Conservation (phyloP, 176 grass and related monocot species). For the Typha latifolia region DNA sequence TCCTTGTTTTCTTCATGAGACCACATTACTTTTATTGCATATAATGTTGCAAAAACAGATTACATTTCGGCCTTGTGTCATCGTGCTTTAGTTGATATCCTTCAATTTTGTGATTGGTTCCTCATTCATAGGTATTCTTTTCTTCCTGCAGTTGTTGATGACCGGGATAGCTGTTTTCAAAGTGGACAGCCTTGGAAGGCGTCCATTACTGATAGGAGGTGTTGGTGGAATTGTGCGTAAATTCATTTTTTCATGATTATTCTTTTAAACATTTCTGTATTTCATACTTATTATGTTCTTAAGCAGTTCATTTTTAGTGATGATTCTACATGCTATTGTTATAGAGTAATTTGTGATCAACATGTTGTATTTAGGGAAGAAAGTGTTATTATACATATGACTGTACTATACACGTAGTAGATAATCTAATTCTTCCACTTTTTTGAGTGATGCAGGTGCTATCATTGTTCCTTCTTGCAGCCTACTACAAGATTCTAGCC, state of each 20-base stretch:
- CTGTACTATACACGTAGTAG: neutral
- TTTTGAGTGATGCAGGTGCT: slow-evolving; percentile 49
- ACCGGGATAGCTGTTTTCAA: slow-evolving; percentile 78
- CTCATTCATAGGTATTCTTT: slow-evolving; percentile 14
- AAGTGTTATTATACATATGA: neutral
- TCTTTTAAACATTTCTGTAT: neutral
- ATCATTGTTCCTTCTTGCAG: slow-evolving; percentile 76
- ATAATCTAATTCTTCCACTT: neutral
- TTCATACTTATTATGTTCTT: no score
- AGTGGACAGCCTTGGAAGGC: slow-evolving; percentile 73
- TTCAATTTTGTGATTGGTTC: no score
- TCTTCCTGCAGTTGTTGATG: slow-evolving; percentile 62
- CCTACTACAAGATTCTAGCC: slow-evolving; percentile 85
- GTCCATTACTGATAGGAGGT: slow-evolving; percentile 82
- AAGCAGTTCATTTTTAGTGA: no score
- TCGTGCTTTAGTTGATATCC: no score
- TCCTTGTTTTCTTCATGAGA: no score
- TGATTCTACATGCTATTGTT: no score
- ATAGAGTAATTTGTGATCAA: no score
- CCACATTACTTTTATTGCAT: no score
- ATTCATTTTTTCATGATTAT: neutral
- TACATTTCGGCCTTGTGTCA: no score
- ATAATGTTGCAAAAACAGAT: no score
- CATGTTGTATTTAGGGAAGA: no score
- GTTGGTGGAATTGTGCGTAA: slow-evolving; percentile 80